Evolutionary conservation across 1,139 yeast genomes (phyloP).

Genomic region (Dujonia santamariae): DNA sequence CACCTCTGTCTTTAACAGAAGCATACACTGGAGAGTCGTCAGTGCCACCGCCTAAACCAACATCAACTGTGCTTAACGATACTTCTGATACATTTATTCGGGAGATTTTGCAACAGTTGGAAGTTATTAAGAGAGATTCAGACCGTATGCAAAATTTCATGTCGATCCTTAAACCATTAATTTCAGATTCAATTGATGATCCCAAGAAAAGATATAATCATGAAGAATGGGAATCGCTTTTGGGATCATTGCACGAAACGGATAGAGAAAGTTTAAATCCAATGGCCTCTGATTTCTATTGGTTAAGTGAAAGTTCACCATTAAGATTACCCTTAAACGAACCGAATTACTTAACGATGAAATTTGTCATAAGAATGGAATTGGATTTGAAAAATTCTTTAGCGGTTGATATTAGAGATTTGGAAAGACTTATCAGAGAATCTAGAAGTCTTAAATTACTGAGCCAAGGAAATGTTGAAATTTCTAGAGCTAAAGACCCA

Average conservation of each 20-base stretch:
- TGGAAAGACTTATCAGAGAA: constrained; percentile 2
- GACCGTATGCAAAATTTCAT: constrained; percentile 12
- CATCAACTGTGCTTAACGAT: neutral
- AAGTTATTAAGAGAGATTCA: constrained; percentile 1
- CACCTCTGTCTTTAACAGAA: no score
- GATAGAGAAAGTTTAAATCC: constrained; percentile 5
- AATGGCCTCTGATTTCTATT: constrained; percentile 17
- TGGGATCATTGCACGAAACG: constrained; percentile 14
- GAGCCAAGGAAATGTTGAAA: no score
- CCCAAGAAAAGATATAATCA: constrained; percentile 30
- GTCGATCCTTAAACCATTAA: constrained; percentile 23
- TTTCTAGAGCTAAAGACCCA: no score
- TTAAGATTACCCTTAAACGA: constrained; percentile 64
- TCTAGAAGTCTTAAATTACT: constrained; percentile 1
- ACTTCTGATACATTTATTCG: neutral
- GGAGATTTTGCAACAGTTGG: neutral
- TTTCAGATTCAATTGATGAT: constrained; percentile 30
- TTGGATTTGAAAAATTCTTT: constrained; percentile 14
- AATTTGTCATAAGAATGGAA: constrained; percentile 32
- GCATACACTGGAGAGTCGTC: no score
- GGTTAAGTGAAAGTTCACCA: constrained; percentile 67
- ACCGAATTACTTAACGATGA: constrained; percentile 56
- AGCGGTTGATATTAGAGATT: neutral
- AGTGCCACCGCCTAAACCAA: neutral
- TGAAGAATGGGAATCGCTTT: constrained; percentile 30